These are phyloP conservation scores for Wickerhamomyces canadensis DNA, from an alignment of 805 yeast species.

Conservation along the genomic window DNA sequence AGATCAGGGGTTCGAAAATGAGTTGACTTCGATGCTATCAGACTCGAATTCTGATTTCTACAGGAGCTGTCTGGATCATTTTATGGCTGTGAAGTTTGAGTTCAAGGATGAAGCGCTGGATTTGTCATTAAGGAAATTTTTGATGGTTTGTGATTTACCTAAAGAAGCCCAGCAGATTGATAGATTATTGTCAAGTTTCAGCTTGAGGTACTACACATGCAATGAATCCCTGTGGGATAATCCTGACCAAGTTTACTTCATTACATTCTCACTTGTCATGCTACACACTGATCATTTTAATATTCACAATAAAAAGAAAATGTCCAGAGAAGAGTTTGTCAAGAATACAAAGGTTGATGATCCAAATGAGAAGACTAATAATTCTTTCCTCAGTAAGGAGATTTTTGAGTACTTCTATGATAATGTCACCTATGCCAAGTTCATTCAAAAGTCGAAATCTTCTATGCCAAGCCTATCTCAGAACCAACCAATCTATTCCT, in stretches of 20 bases:
- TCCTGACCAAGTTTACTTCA: conserved; percentile 52
- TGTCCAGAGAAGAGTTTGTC: conserved; percentile 59
- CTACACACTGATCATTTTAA: conserved; percentile 73
- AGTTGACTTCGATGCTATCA: conserved; percentile 26
- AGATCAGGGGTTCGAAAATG: conserved; percentile 26
- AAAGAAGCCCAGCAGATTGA: conserved; percentile 75
- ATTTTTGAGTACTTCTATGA: conserved; percentile 56
- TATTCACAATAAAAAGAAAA: conserved; percentile 58
- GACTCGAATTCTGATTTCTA: conserved; percentile 23
- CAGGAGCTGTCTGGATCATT: conserved; percentile 23
- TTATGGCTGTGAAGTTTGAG: conserved; percentile 34
- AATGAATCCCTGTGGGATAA: conserved; percentile 25
- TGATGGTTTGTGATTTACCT: conserved; percentile 57
- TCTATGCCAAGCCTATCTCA: background rate
- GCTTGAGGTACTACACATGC: conserved; percentile 39
- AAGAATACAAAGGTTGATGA: conserved; percentile 36
- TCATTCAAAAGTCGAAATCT: conserved; percentile 38
- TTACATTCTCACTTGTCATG: conserved; percentile 61
- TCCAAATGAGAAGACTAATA: conserved; percentile 17
- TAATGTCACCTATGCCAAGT: conserved; percentile 57
- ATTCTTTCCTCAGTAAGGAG: conserved; percentile 30
- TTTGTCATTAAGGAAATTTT: conserved; percentile 53
- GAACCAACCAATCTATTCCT: conserved; percentile 9
- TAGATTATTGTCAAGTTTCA: conserved; percentile 53
- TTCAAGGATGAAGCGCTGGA: conserved; percentile 57